Base-by-base conservation (phyloP, 1,284 basidiomycete species). In the Ustilago shanxiensis region DNA sequence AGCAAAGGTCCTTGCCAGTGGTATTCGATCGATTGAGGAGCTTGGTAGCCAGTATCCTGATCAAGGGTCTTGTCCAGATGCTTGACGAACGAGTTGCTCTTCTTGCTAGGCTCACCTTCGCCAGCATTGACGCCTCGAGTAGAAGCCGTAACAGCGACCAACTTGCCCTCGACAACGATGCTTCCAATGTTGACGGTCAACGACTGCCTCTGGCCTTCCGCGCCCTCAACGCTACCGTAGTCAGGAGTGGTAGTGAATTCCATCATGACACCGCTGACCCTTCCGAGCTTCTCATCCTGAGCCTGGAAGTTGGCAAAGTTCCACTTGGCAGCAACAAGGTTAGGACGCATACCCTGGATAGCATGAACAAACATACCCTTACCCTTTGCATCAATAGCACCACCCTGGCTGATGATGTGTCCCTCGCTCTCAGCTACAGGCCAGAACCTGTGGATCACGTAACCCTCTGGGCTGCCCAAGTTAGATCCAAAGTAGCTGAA, bases 261-360 rank as follows among this genome's bases (percentile, higher is more conserved):
- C 96, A 98, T 98, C 88, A 94, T 92, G 63, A 97, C 89, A 18
- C 94, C 84, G 20, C 72, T 63, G 11, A 94, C 92, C 10, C 92
- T 91, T n/a, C 91, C 93, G 24, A 87, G 56, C 51, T 79, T 79
- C 13, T 76, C 72, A 20, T 76, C 66, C 6, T 76, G 44, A 31
- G 86, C 87, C 33, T 89, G 88, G 89, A 99, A 99, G 88, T 93
- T 90, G 59, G 89, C 92, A 88, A 99, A 99, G 89, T 98, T 98
- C 97, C 97, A 99, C 24, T 92, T 89, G 18, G 93, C 89, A 4
- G 97, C 97, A 73, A 98, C 91, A 63, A 95, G 90, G 87, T 99
- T 95, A 60, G 95, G 95, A 11, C 95, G 91, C 95, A 99, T 98
- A 82, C 95, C 96, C 87, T 99, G 97, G 86, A 99, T 96, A 29